Evolutionary conservation across 2,329 filamentous ascomycete species (phyloP).

Genomic region (Pseudogymnoascus sp.): DNA sequence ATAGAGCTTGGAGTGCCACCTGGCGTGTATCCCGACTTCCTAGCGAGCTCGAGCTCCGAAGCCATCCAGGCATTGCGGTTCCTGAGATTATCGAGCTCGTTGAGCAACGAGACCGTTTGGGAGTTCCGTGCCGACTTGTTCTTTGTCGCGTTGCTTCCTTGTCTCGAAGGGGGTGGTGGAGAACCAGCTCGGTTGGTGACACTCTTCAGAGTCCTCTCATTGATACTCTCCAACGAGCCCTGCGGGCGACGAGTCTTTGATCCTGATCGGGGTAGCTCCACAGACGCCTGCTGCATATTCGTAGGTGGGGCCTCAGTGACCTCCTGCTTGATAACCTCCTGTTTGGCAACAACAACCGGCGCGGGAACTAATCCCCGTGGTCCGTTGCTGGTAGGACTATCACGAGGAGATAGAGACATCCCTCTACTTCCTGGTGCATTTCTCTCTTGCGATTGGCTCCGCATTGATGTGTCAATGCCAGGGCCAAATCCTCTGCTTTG

Average conservation of each 20-base stretch:
- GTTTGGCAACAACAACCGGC: constrained; percentile 39
- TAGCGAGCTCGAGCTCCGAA: constrained; percentile 83
- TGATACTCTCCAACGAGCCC: constrained; percentile 59
- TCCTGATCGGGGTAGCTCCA: constrained; percentile 31
- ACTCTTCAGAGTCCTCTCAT: constrained; percentile 45
- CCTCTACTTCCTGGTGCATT: constrained; percentile 31
- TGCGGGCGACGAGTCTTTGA: constrained; percentile 48
- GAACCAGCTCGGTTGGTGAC: constrained; percentile 41
- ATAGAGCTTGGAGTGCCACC: constrained; percentile 61
- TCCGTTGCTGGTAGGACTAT: constrained; percentile 49
- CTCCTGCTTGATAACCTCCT: constrained; percentile 26
- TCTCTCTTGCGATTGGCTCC: constrained; percentile 37
- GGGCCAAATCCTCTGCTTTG: constrained; percentile 26
- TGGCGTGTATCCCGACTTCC: constrained; percentile 78
- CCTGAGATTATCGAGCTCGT: constrained; percentile 77
- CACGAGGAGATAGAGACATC: constrained; percentile 31
- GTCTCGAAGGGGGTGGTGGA: constrained; percentile 48
- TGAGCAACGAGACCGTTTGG: constrained; percentile 65
- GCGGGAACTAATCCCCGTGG: constrained; percentile 40
- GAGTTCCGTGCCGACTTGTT: constrained; percentile 51
- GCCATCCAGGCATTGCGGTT: constrained; percentile 95
- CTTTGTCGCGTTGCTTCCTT: constrained; percentile 51
- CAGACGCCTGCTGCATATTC: constrained; percentile 31
- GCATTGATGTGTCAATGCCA: constrained; percentile 27
- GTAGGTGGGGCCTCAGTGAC: constrained; percentile 23